Conservation (phyloP, 192 early-diverging fungal genomes). For the Coemansia asiatica region DNA sequence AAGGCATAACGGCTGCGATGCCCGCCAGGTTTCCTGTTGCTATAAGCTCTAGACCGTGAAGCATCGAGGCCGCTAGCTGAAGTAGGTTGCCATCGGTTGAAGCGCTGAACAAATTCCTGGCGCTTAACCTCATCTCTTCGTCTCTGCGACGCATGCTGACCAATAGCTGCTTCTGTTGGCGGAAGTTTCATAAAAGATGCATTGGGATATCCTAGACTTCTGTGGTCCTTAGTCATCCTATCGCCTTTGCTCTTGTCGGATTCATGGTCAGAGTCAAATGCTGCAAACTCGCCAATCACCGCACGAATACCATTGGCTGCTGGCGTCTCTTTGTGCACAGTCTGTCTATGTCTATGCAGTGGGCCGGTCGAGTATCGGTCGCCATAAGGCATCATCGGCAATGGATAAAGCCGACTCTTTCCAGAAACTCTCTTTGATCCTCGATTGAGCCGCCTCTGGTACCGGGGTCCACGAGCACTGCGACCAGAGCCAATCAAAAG, state of each 20-base stretch:
- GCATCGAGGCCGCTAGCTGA: neutral
- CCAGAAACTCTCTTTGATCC: neutral
- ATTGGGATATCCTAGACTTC: neutral
- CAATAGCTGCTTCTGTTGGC: neutral
- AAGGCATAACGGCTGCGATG: neutral
- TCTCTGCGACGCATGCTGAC: conserved; percentile 7
- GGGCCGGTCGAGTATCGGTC: neutral
- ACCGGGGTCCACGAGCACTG: neutral
- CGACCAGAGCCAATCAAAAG: neutral
- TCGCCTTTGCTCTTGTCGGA: conserved; percentile 10
- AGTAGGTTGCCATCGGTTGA: conserved; percentile 7
- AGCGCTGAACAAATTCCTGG: conserved; percentile 17
- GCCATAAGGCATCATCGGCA: neutral
- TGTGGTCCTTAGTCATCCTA: neutral
- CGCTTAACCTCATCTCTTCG: conserved; percentile 3
- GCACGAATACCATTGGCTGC: conserved; percentile 23
- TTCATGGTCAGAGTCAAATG: conserved; percentile 46
- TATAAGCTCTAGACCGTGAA: neutral
- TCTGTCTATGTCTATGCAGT: neutral
- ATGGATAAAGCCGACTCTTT: neutral
- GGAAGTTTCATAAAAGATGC: neutral
- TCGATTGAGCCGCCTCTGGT: neutral
- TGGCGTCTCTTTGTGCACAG: neutral
- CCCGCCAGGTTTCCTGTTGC: neutral
- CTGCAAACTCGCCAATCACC: conserved; percentile 51